These are phyloP conservation scores for Aspergillus nomiae DNA, from an alignment of 2,329 filamentous ascomycete species.

Conservation along the genomic window DNA sequence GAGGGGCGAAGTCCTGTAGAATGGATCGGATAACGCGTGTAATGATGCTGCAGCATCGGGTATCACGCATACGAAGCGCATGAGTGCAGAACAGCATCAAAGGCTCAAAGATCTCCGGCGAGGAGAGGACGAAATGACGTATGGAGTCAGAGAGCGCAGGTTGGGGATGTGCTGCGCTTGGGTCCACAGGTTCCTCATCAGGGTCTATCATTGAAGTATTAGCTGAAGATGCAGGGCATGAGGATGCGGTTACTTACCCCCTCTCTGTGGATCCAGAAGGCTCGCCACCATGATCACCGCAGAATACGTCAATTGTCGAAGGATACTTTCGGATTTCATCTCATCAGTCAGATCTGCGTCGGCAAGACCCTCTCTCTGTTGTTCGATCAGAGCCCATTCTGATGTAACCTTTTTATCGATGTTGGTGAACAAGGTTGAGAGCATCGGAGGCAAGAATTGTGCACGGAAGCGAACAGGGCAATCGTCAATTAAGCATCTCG, in stretches of 20 bases:
- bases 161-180: conserved; percentile 34
- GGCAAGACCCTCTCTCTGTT: conserved; percentile 60
- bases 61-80: conserved; percentile 85
- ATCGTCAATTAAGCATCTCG: conserved; percentile 85
- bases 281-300: conserved; percentile 90
- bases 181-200: conserved; percentile 37
- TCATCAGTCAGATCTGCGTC: conserved; percentile 85
- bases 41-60: conserved; percentile 81
- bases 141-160: conserved; percentile 60
- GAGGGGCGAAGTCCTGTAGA: conserved; percentile 71
- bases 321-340: conserved; percentile 96
- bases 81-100: conserved; percentile 91
- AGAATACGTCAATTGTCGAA: conserved; percentile 88
- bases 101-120: conserved; percentile 78
- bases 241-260: conserved; percentile 51
- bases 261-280: conserved; percentile 73
- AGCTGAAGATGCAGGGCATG: conserved; percentile 10
- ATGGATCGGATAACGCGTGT: conserved; percentile 84
- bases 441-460: conserved; percentile 81
- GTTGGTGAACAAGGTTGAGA: conserved; percentile 79
- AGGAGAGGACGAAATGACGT: conserved; percentile 78
- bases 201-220: conserved; percentile 30
- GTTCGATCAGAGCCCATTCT: conserved; percentile 80
- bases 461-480: conserved; percentile 77
- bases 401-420: conserved; percentile 83